Percentiles rank a stretch among this genome's conserved stretches.
These are phyloP conservation scores for Pseudogymnoascus sp. DNA, from an alignment of 2,329 filamentous ascomycete species.

Conservation along the genomic window DNA sequence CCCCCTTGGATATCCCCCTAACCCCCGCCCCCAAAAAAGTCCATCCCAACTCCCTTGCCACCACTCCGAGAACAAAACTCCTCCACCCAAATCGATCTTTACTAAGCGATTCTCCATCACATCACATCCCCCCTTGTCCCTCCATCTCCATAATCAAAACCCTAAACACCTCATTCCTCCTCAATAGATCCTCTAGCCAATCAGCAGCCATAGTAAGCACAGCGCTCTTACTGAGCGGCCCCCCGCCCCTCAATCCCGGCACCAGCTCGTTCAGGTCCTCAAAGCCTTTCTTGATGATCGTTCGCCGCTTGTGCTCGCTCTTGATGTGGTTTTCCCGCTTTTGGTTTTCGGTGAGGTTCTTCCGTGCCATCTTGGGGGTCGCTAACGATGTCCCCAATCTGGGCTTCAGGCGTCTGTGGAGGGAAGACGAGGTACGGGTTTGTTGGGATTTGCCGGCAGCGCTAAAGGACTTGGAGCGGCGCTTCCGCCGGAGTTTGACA, in stretches of 20 bases:
- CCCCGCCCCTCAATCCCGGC: conserved; percentile 63
- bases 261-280: conserved; percentile 71
- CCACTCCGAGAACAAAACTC: too few relatives aligned
- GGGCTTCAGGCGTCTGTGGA: conserved; percentile 45
- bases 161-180: conserved; percentile 56
- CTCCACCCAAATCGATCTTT: too few relatives aligned
- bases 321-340: conserved; percentile 81
- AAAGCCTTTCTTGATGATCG: conserved; percentile 72
- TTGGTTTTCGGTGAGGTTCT: conserved; percentile 67
- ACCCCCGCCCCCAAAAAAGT: too few relatives aligned
- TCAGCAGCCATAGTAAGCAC: conserved; percentile 68
- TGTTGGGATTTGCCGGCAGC: conserved; percentile 23
- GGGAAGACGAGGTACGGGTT: conserved; percentile 11
- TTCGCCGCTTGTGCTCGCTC: conserved; percentile 79
- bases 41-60: too few relatives aligned
- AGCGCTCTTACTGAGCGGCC: conserved; percentile 75
- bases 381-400: conserved; percentile 20
- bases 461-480: conserved; percentile 21
- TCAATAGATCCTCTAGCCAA: conserved; percentile 66
- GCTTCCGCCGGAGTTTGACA: conserved; percentile 26
- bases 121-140: conserved; percentile 12
- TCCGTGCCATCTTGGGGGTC: conserved; percentile 41
- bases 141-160: conserved; percentile 44
- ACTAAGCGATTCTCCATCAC: background rate
- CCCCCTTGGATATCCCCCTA: too few relatives aligned